Conservation (phyloP, 768 basidiomycete genomes). For the Cystofilobasidium ferigula region DNA sequence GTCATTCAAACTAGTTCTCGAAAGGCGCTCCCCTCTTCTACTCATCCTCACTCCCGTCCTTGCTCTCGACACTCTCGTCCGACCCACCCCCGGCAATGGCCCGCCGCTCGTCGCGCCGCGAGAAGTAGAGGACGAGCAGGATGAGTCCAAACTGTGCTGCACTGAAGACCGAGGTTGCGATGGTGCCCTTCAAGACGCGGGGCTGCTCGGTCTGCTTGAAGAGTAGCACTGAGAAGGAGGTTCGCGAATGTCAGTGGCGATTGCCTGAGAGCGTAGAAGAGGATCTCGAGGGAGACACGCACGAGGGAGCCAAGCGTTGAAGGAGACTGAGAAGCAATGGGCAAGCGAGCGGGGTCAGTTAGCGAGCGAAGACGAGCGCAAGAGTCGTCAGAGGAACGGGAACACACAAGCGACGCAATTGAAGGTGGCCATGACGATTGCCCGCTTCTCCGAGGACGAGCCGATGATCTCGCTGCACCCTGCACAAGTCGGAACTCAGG, state of each 20-base stretch:
- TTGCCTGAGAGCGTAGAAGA: too few relatives aligned
- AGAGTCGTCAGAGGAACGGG: too few relatives aligned
- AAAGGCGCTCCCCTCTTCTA: too few relatives aligned
- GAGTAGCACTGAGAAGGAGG: neutral
- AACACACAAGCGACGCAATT: neutral
- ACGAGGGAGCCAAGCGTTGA: conserved; percentile 15
- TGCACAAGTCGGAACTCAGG: too few relatives aligned
- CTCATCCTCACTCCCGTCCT: neutral
- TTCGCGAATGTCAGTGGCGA: too few relatives aligned
- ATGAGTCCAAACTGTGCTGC: neutral
- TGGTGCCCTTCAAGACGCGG: conserved; percentile 9
- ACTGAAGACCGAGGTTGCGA: neutral
- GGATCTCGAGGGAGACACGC: too few relatives aligned
- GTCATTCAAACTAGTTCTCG: too few relatives aligned
- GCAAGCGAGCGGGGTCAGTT: neutral
- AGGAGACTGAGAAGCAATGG: too few relatives aligned
- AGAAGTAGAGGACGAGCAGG: neutral
- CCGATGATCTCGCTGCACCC: conserved; percentile 10
- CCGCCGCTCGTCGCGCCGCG: neutral
- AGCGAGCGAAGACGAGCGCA: neutral
- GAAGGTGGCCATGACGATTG: neutral
- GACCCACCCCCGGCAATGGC: neutral
- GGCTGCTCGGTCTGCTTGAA: conserved; percentile 17
- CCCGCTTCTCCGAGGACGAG: conserved; percentile 3
- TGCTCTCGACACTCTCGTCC: neutral